phyloP scores from a whole-genome alignment of 805 yeast species.

The Ogataea trehalophila region DNA sequence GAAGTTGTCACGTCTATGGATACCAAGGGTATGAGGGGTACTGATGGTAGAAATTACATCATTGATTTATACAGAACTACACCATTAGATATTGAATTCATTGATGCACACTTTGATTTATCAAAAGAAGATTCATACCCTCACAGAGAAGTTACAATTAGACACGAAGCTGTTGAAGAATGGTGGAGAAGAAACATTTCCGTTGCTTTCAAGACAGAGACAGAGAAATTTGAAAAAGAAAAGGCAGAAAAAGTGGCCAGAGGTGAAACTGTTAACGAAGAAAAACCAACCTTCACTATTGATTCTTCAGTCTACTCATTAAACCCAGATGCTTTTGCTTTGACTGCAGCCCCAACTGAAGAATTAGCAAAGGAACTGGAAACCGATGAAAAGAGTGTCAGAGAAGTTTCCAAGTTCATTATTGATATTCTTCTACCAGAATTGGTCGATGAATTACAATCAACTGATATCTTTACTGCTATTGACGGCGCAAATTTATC shows the following conservation, averaged over 20 bases:
- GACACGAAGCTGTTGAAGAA: conserved; percentile 85
- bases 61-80: conserved; percentile 80
- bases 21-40: conserved; percentile 80
- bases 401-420: conserved; percentile 65
- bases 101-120: conserved; percentile 49
- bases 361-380: conserved; percentile 32
- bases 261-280: conserved; percentile 27
- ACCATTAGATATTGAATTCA: conserved; percentile 78
- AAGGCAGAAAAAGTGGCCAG: conserved; percentile 9
- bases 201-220: conserved; percentile 42
- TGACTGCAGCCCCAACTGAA: conserved; percentile 36
- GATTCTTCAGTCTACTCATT: conserved; percentile 52
- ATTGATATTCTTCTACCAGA: conserved; percentile 55
- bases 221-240: conserved; percentile 36
- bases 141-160: conserved; percentile 69
- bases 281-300: conserved; percentile 46
- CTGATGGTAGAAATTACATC: conserved; percentile 79
- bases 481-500: conserved; percentile 78
- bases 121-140: conserved; percentile 60
- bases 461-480: conserved; percentile 53
- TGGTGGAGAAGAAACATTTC: conserved; percentile 80
- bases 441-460: conserved; percentile 51
- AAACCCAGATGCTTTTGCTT: conserved; percentile 74
- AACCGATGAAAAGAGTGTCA: conserved; percentile 59
- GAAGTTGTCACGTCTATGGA: conserved; percentile 67